Evolutionary conservation across 2,329 filamentous ascomycete species (phyloP).

Genomic region (Diaporthe sp.): DNA sequence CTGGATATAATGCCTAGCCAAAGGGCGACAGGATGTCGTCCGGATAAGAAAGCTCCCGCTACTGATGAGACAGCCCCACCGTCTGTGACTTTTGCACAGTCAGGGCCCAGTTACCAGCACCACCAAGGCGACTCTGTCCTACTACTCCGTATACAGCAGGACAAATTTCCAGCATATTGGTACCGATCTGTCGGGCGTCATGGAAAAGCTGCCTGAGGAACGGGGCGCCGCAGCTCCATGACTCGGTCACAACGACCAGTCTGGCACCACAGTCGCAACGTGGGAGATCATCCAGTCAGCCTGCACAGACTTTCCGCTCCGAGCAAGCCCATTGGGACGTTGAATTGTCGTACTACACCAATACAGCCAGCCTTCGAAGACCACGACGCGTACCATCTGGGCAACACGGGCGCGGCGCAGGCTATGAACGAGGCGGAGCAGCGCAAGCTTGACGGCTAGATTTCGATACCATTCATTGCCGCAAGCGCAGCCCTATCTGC

Average conservation of each 20-base stretch:
- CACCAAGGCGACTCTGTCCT: background rate
- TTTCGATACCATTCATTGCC: background rate
- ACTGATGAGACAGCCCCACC: slow-evolving; percentile 25
- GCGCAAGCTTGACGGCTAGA: background rate
- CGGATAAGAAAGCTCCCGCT: slow-evolving; percentile 26
- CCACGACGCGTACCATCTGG: slow-evolving; percentile 18
- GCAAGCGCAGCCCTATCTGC: slow-evolving; percentile 23
- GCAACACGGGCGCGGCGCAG: slow-evolving; percentile 32
- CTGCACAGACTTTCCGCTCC: background rate
- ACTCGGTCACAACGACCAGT: slow-evolving; percentile 3
- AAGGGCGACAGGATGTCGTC: slow-evolving; percentile 8
- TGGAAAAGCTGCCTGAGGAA: background rate
- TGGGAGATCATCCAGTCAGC: background rate
- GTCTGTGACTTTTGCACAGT: slow-evolving; percentile 11
- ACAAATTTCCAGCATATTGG: slow-evolving; percentile 18
- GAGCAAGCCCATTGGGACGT: slow-evolving; percentile 13
- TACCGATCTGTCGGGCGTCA: slow-evolving; percentile 16
- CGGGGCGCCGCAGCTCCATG: background rate
- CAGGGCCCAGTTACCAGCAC: background rate
- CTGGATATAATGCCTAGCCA: background rate
- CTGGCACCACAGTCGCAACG: background rate
- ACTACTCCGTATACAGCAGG: background rate
- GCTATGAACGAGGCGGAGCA: slow-evolving; percentile 24
- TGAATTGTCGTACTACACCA: background rate
- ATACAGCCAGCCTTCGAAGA: slow-evolving; percentile 12